phyloP scores from a whole-genome alignment of 495 filamentous ascomycete genomes.

The Neurospora sublineolata region DNA sequence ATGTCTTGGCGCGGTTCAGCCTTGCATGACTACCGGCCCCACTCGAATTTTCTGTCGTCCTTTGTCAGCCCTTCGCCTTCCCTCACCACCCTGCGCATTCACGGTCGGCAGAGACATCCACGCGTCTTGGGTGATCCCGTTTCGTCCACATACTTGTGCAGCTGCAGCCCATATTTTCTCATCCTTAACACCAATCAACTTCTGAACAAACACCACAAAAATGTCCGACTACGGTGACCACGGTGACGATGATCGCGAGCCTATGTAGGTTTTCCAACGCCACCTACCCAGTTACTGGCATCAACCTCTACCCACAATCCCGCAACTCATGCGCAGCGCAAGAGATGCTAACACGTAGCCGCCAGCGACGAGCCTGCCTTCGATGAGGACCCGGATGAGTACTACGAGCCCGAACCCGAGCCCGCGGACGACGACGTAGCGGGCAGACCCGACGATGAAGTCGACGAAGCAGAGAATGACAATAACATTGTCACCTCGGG shows the following conservation, averaged over 20 bases:
- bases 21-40: constrained; percentile 8
- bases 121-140: neutral
- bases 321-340: constrained; percentile 6
- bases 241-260: constrained; percentile 43
- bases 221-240: constrained; percentile 86
- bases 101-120: neutral
- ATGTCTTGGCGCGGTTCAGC: constrained; percentile 1
- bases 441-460: constrained; percentile 31
- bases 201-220: constrained; percentile 7
- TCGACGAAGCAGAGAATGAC: constrained; percentile 36
- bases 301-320: neutral
- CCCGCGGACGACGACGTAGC: constrained; percentile 47
- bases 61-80: constrained; percentile 8
- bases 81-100: constrained; percentile 1
- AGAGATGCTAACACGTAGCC: neutral
- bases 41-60: constrained; percentile 20
- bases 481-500: constrained; percentile 51
- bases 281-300: constrained; percentile 1
- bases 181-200: neutral
- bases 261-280: constrained; percentile 21
- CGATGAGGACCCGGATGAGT: constrained; percentile 43
- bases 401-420: constrained; percentile 53
- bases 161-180: neutral
- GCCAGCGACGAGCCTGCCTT: constrained; percentile 43
- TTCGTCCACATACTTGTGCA: neutral